Evolutionary conservation across 495 filamentous ascomycete species (phyloP).

Genomic region (Talaromyces ruber): DNA sequence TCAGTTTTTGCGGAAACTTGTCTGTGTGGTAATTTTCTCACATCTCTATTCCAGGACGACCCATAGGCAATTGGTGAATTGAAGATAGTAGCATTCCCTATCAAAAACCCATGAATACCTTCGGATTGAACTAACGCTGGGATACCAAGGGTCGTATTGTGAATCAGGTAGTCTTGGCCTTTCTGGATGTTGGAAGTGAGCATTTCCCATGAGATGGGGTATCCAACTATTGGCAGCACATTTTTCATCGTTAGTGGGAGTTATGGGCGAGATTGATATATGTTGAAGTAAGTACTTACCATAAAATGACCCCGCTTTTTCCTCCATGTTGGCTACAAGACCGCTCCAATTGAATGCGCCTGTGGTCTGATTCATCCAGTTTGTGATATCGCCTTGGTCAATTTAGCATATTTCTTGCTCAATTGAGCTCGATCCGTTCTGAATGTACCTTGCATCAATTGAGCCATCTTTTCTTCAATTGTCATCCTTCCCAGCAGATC

Average conservation of each 20-base stretch:
- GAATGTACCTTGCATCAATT: constrained; percentile 50
- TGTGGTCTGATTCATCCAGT: constrained; percentile 56
- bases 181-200: constrained; percentile 49
- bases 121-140: constrained; percentile 64
- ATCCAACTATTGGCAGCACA: constrained; percentile 38
- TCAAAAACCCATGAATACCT: constrained; percentile 59
- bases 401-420: background rate
- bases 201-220: constrained; percentile 53
- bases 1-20: background rate
- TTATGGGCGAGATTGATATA: background rate
- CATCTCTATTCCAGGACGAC: constrained; percentile 53
- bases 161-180: constrained; percentile 55
- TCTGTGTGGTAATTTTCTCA: constrained; percentile 5
- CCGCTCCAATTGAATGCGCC: constrained; percentile 56
- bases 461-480: constrained; percentile 58
- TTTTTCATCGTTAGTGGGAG: background rate
- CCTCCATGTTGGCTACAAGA: constrained; percentile 53
- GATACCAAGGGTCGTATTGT: constrained; percentile 58
- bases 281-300: constrained; percentile 13
- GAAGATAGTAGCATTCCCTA: constrained; percentile 66
- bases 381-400: constrained; percentile 49
- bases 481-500: constrained; percentile 64
- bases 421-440: background rate
- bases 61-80: constrained; percentile 64
- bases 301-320: constrained; percentile 58